Percentiles rank a stretch among this genome's conserved stretches.
phyloP scores from a whole-genome alignment of 768 basidiomycete genomes.

The Tylopilus plumbeoviolaceoides region DNA sequence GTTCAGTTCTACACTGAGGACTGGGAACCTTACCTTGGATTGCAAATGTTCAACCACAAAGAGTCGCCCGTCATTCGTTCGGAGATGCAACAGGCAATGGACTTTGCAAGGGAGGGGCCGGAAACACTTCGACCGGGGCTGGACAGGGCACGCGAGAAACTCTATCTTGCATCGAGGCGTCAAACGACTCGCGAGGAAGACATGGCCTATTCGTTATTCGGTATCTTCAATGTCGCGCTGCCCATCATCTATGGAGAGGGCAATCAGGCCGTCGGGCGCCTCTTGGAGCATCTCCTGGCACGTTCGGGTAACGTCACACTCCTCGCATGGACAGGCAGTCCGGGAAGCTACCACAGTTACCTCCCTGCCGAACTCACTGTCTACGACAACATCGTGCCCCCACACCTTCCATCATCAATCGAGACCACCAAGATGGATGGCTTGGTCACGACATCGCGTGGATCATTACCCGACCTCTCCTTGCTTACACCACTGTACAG shows the following conservation, averaged over 20 bases:
- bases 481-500: not conserved
- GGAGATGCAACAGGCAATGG: not conserved
- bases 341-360: not conserved
- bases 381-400: not conserved
- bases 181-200: conserved; percentile 13
- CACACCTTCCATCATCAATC: not conserved
- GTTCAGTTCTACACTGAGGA: conserved; percentile 11
- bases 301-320: not conserved
- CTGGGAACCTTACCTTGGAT: conserved; percentile 10
- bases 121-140: not conserved
- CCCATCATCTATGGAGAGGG: conserved; percentile 16
- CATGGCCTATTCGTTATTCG: conserved; percentile 13
- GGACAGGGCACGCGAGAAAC: not conserved
- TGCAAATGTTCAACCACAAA: conserved; percentile 3
- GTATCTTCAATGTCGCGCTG: conserved; percentile 7
- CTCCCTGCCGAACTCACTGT: not conserved
- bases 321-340: not conserved
- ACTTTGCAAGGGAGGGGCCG: not conserved
- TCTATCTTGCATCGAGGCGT: conserved; percentile 10
- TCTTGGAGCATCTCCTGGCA: not conserved
- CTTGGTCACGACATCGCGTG: too few species aligned
- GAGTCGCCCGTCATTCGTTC: not conserved
- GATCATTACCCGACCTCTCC: not conserved
- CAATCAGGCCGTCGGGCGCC: not conserved
- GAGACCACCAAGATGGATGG: too few species aligned